phyloP scores from a whole-genome alignment of 768 basidiomycete species.

The Sporobolomyces pararoseus region DNA sequence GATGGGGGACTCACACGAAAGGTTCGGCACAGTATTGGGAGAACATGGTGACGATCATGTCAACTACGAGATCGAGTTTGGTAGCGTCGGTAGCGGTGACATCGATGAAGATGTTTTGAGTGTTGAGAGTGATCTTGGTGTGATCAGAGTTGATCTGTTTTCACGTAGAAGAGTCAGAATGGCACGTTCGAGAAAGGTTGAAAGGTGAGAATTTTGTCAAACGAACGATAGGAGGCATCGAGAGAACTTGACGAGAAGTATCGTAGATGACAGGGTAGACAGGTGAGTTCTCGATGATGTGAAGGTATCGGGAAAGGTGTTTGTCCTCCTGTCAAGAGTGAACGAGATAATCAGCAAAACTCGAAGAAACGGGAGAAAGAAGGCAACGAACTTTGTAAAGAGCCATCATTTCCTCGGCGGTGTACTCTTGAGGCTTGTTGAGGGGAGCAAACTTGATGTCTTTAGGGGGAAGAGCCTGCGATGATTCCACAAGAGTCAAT shows the following conservation, averaged over 20 bases:
- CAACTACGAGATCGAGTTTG: constrained; percentile 90
- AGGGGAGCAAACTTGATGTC: constrained; percentile 89
- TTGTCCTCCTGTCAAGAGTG: constrained; percentile 67
- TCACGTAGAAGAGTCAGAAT: no score
- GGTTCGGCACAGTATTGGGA: constrained; percentile 90
- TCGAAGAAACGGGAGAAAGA: constrained; percentile 34
- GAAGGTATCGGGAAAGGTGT: constrained; percentile 81
- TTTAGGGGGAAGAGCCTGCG: constrained; percentile 60
- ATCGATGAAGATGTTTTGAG: constrained; percentile 91
- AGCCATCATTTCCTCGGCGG: constrained; percentile 85
- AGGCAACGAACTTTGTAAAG: constrained; percentile 71
- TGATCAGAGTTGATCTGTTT: constrained; percentile 79
- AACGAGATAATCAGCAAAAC: not conserved
- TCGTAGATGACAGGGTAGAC: constrained; percentile 99
- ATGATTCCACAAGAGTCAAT: not conserved
- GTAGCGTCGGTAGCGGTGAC: constrained; percentile 94
- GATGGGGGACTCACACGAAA: constrained; percentile 66
- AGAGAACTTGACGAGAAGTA: constrained; percentile 74
- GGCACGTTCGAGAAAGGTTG: no score
- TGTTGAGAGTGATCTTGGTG: constrained; percentile 93
- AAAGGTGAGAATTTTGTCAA: not conserved
- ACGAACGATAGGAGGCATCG: constrained; percentile 81
- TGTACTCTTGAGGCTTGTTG: constrained; percentile 71
- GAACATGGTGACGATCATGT: constrained; percentile 96
- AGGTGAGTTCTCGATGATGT: constrained; percentile 87